phyloP scores from a whole-genome alignment of 192 early-diverging fungal species.

The Ramicandelaber brevisporus region DNA sequence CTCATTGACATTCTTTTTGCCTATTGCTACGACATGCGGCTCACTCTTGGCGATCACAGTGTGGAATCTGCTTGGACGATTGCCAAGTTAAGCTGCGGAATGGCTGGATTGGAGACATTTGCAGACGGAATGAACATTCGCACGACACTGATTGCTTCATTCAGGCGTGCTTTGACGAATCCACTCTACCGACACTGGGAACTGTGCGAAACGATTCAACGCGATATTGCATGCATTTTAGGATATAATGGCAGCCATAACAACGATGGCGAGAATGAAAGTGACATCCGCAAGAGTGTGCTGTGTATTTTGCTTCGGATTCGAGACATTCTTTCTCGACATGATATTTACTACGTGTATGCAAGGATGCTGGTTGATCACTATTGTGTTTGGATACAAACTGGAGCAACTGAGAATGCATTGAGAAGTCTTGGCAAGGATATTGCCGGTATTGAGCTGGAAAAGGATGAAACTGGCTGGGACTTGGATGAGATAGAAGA shows the following conservation, averaged over 20 bases:
- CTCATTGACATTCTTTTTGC: slow-evolving; percentile 82
- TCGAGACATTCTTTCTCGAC: slow-evolving; percentile 53
- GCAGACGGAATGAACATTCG: slow-evolving; percentile 10
- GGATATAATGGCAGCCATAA: too few species aligned
- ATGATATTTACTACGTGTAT: slow-evolving; percentile 74
- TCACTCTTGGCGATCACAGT: slow-evolving; percentile 54
- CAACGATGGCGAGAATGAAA: too few species aligned
- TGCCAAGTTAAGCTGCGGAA: slow-evolving; percentile 45
- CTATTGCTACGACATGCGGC: slow-evolving; percentile 70
- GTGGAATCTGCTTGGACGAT: slow-evolving; percentile 84
- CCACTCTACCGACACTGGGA: slow-evolving; percentile 62
- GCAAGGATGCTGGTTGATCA: slow-evolving; percentile 76
- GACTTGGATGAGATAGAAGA: slow-evolving; percentile 57
- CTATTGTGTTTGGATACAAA: slow-evolving; percentile 90
- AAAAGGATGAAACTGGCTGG: slow-evolving; percentile 49
- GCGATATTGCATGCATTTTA: too few species aligned
- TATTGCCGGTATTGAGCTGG: slow-evolving; percentile 37
- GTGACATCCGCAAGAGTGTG: too few species aligned
- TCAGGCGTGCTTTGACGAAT: slow-evolving; percentile 62
- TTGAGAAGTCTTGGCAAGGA: slow-evolving; percentile 57
- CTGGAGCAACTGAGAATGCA: slow-evolving; percentile 34
- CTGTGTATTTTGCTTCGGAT: slow-evolving; percentile 47
- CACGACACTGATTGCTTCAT: slow-evolving; percentile 34
- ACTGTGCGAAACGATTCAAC: slow-evolving; percentile 40
- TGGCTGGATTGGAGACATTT: slow-evolving; percentile 71